Base-by-base conservation (phyloP, 1,284 basidiomycete genomes). In the Lignosus rhinocerotis region DNA sequence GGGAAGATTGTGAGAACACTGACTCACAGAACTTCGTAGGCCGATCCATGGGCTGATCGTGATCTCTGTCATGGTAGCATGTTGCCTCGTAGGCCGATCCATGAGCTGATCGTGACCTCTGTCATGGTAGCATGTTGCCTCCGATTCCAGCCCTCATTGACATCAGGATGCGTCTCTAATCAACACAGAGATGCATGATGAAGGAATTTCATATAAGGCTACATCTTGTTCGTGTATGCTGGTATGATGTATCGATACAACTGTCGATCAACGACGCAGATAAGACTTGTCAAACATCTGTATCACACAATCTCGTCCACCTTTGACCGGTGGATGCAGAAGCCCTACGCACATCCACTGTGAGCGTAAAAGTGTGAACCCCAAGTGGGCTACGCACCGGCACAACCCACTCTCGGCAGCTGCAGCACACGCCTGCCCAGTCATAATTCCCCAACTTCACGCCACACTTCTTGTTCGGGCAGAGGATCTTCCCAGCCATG, bases 381-480 rank as follows among this genome's bases (percentile, higher is more conserved):
- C 68, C 72, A 56, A 41, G 17, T 8, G 38, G 4, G 16, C 8
- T n/a, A 34, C 85, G 68, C 69, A 94, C 93, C 30, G 94, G 94
- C 6, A 87, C 88, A 33, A 96, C 91, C 94, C 94, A 96, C 68
- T 89, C 86, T 67, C 88, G 90, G 70, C 95, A 98, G 21, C 91
- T 91, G 72, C 95, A 98, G 70, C 90, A 87, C 47, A 93, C 87
- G 0, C 96, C 96, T 3, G 96, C 94, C 96, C 96, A 99, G 73
- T 97, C 95, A 70, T 90, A 99, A 70, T 91, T 96, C 4, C 96
- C 96, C 25, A 99, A 81, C 76, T 99, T 99, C 17, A 84, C 86
- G 0, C 83, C 82, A 67, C 96, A 99, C 70, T 92, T 94, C 65
- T 85, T 82, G 70, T 94, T 96, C 1, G 96, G 96, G 69, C 96